Conservation (phyloP, 2,329 filamentous ascomycete genomes). For the Geosmithia morbida region DNA sequence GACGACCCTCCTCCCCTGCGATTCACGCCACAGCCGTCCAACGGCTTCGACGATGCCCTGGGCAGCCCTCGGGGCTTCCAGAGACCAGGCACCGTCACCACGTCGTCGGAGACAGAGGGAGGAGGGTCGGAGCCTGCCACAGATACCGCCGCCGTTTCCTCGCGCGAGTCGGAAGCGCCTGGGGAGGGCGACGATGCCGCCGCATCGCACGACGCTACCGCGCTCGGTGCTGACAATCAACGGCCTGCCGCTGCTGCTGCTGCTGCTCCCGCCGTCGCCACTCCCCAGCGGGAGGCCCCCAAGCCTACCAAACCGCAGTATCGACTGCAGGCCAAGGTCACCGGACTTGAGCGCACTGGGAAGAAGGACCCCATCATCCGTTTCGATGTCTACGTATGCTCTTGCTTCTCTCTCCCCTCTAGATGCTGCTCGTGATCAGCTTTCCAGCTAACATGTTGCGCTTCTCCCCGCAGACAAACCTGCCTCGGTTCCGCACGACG, state of each 20-base stretch:
- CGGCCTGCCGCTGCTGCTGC: conserved; percentile 12
- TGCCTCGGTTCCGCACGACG: conserved; percentile 94
- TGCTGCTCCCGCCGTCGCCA: conserved; percentile 8
- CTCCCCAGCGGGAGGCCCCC: conserved; percentile 36
- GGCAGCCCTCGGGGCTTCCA: conserved; percentile 23
- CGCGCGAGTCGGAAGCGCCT: neutral
- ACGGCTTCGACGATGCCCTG: conserved; percentile 23
- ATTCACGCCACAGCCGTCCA: conserved; percentile 27
- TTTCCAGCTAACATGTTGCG: conserved; percentile 7
- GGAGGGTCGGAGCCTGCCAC: conserved; percentile 20
- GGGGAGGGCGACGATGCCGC: neutral
- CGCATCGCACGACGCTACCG: conserved; percentile 3
- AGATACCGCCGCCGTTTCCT: conserved; percentile 3
- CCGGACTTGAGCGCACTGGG: conserved; percentile 78
- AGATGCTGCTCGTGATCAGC: conserved; percentile 1
- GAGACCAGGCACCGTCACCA: conserved; percentile 31
- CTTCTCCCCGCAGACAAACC: conserved; percentile 59
- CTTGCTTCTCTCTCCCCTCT: neutral
- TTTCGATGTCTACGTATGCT: conserved; percentile 83
- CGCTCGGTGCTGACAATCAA: conserved; percentile 4
- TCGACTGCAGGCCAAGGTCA: conserved; percentile 89
- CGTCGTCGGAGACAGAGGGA: conserved; percentile 26
- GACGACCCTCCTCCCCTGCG: conserved; percentile 27
- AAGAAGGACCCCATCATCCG: conserved; percentile 91
- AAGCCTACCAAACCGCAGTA: conserved; percentile 50